phyloP scores from a whole-genome alignment of 78 protist species.

The Creolimax fragrantissima region DNA sequence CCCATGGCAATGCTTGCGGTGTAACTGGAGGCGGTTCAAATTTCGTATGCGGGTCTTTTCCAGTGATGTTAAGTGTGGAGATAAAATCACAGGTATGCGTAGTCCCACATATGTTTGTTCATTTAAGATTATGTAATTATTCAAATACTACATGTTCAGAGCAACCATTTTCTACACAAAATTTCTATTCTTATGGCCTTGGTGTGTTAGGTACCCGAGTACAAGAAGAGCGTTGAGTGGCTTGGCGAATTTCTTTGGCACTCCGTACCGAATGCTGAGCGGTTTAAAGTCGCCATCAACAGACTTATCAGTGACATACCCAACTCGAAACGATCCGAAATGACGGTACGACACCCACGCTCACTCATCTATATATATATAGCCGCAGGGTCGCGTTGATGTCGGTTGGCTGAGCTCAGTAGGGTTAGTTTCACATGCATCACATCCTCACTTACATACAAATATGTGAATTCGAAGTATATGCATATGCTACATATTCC shows the following conservation, averaged over 20 bases:
- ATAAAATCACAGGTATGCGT: not conserved
- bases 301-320: not conserved
- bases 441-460: no score
- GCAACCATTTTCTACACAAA: not conserved
- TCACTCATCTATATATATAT: not conserved
- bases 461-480: no score
- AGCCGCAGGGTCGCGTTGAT: no score
- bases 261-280: not conserved
- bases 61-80: not conserved
- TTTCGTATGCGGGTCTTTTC: not conserved
- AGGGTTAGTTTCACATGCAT: no score
- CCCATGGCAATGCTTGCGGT: not conserved
- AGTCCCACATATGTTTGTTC: no score
- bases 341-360: not conserved
- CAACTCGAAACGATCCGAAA: not conserved
- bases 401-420: no score
- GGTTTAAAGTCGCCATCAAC: not conserved
- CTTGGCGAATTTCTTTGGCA: not conserved
- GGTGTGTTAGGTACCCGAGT: not conserved
- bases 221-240: not conserved
- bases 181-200: not conserved
- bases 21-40: not conserved
- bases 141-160: not conserved
- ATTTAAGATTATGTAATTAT: no score
- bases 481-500: no score